Evolutionary conservation across 441 rosid genomes (phyloP), one percentile per base, ranked within the genome.

Genomic region (Gossypium schwendimanii): DNA sequence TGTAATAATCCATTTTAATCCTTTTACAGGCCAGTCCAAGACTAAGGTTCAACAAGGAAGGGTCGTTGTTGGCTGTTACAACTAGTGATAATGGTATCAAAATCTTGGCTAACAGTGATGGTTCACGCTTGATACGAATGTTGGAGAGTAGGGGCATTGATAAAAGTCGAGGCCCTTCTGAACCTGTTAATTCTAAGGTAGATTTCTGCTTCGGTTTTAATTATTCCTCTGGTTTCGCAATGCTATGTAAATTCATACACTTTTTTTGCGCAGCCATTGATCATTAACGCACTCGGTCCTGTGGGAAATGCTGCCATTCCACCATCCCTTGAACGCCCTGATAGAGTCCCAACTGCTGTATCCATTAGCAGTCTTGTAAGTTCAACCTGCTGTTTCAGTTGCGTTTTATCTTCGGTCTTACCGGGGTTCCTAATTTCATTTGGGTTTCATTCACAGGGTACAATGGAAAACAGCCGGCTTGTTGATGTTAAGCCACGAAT

Each of bases 1-100:
- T 33, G 45, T 26, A 69, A 21, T 39, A 20, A 20, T 69, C 33
- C 2, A 54, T 20, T 69, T 18, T 54, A 21, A 69, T 55, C 61
- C 31, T 73, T 71, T 77, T 75, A 77, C 87, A 92, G 97, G 86
- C 81, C 71, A 84, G 87, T 78, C 92, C 97, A 33, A 77, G 89
- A 47, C 80, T 90, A 75, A 82, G 90, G 71, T 92, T 92, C 84
- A 92, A 90, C 83, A 90, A 84, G 84, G 96, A 90, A 70, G 97
- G 97, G n/a, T 81, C 87, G 57, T 78, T 92, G 47, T 77, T 92
- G 75, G 94, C 96, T 24, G 90, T 86, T 67, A 87, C 91, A 63
- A 84, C 91, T 20, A 84, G 70, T 33, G 96, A 88, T 24, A 88
- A 84, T 62, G 88, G 86, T 65, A 79, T 92, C 81, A 92, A 90